phyloP scores from a whole-genome alignment of 106 monocot species.

The Dendrobium catenatum region DNA sequence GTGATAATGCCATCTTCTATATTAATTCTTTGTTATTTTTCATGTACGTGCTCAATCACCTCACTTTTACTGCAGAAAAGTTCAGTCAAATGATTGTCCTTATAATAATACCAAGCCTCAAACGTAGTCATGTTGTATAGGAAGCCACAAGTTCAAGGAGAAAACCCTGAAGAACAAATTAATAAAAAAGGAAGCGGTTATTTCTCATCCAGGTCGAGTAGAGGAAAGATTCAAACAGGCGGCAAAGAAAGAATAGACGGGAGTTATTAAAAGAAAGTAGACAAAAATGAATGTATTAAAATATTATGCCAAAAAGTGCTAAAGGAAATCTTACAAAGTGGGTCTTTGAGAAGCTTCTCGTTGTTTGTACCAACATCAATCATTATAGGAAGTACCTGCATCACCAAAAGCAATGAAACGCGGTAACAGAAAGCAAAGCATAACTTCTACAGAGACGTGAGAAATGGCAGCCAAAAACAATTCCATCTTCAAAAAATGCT shows the following conservation, averaged over 20 bases:
- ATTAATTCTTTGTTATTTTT: neutral
- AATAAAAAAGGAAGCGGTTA: neutral
- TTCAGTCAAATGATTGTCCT: neutral
- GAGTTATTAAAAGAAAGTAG: neutral
- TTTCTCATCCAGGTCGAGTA: neutral
- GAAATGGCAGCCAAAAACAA: slow-evolving; percentile 1
- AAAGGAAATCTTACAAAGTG: slow-evolving; percentile 65
- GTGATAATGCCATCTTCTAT: neutral
- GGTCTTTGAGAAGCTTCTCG: slow-evolving; percentile 92
- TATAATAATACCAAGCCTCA: neutral
- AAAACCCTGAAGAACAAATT: neutral
- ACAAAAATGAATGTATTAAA: neutral
- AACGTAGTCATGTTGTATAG: neutral
- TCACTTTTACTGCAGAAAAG: neutral
- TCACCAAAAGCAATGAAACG: slow-evolving; percentile 4
- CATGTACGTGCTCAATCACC: neutral
- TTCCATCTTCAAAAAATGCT: neutral
- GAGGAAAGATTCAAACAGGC: neutral
- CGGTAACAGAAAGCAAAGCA: neutral
- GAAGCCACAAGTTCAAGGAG: neutral
- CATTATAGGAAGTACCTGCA: slow-evolving; percentile 97
- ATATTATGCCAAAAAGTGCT: neutral
- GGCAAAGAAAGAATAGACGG: neutral
- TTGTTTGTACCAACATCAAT: slow-evolving; percentile 99
- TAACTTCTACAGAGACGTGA: neutral